These are phyloP conservation scores for Fusarium nematophilum DNA, from an alignment of 2,329 filamentous ascomycete species.

Conservation along the genomic window DNA sequence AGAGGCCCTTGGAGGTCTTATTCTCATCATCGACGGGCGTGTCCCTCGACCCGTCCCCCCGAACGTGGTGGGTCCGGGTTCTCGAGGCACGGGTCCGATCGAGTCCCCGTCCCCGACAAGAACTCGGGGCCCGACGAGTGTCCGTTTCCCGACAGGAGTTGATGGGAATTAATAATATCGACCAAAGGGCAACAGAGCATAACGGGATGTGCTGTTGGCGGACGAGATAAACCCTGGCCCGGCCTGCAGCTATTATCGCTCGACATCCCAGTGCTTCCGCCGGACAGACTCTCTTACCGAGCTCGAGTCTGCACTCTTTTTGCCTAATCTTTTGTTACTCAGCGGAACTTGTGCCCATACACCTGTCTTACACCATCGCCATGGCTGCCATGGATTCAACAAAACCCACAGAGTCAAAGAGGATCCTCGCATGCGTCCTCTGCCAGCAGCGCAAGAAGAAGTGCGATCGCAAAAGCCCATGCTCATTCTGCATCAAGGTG, in stretches of 20 bases:
- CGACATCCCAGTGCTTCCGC: constrained; percentile 23
- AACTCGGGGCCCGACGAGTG: constrained; percentile 18
- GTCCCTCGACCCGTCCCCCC: constrained; percentile 16
- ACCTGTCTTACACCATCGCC: no score
- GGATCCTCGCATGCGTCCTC: constrained; percentile 31
- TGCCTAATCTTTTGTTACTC: no score
- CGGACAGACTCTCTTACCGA: no score
- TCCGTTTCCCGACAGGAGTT: constrained; percentile 9
- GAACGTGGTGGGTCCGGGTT: constrained; percentile 16
- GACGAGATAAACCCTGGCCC: no score
- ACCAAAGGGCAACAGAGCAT: not conserved
- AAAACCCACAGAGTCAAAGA: constrained; percentile 8
- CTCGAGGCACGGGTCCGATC: constrained; percentile 22
- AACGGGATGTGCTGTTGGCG: no score
- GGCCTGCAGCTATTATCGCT: no score
- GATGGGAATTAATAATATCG: not conserved
- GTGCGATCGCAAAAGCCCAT: constrained; percentile 32
- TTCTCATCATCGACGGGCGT: no score
- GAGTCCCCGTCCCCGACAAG: constrained; percentile 29
- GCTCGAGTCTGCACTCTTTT: no score
- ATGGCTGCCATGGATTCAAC: no score
- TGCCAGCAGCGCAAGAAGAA: constrained; percentile 39
- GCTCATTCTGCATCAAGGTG: constrained; percentile 35
- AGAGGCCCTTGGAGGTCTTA: no score
- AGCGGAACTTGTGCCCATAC: no score